A percentile compares a stretch with the other conserved stretches of the same genome.
These are phyloP conservation scores for Marasmius tenuissimus DNA, from an alignment of 1,284 basidiomycete species.

Conservation along the genomic window DNA sequence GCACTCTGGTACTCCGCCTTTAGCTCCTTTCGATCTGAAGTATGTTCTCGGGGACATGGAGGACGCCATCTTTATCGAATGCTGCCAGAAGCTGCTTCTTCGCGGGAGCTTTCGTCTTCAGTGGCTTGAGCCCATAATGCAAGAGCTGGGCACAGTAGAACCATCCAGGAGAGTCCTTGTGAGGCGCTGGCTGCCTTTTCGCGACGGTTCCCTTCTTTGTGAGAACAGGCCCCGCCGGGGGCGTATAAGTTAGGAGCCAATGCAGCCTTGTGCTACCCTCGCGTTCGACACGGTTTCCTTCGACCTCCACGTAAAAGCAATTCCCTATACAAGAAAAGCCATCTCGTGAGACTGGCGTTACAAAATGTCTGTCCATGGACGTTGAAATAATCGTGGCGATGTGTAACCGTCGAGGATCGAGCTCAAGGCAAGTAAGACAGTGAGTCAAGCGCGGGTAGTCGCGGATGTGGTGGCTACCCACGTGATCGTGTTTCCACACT, in stretches of 20 bases:
- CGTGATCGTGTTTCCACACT: too few relatives aligned
- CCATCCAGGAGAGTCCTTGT: constrained; percentile 21
- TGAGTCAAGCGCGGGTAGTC: too few relatives aligned
- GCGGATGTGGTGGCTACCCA: too few relatives aligned
- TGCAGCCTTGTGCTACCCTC: constrained; percentile 12
- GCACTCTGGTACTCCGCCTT: constrained; percentile 9
- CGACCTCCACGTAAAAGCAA: constrained; percentile 18
- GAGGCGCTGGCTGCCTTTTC: constrained; percentile 21
- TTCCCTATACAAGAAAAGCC: constrained; percentile 19
- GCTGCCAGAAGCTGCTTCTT: constrained; percentile 23
- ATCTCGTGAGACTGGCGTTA: constrained; percentile 7
- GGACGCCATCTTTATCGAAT: constrained; percentile 12
- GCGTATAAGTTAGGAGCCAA: constrained; percentile 22
- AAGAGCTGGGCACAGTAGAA: constrained; percentile 24
- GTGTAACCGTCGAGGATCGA: too few relatives aligned
- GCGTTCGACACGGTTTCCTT: neutral
- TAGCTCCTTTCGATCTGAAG: constrained; percentile 17
- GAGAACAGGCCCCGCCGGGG: constrained; percentile 17
- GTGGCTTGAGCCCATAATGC: constrained; percentile 20
- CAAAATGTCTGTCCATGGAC: neutral
- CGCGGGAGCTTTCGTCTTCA: constrained; percentile 23
- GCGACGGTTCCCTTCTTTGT: constrained; percentile 25
- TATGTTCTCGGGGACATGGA: constrained; percentile 17
- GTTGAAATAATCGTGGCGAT: too few relatives aligned
- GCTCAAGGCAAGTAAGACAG: too few relatives aligned